These are phyloP conservation scores for Termitomyces sp. DNA, from an alignment of 1,284 basidiomycete genomes.

Conservation along the genomic window DNA sequence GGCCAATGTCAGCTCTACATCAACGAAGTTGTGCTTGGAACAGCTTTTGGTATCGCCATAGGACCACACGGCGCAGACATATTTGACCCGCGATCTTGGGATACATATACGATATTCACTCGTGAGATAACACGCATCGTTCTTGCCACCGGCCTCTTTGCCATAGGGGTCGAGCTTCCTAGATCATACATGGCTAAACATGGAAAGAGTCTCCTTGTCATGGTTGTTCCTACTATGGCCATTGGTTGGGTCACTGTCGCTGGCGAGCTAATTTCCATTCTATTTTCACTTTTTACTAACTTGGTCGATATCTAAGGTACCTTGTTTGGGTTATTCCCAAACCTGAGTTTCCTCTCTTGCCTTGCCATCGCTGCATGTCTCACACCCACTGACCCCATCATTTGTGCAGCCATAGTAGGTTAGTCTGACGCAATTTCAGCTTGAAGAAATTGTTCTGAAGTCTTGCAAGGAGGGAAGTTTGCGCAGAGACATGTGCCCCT, in stretches of 20 bases:
- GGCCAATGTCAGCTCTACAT: constrained; percentile 60
- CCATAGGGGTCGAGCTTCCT: constrained; percentile 75
- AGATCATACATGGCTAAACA: constrained; percentile 60
- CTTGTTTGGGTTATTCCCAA: constrained; percentile 66
- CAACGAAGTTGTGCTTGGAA: constrained; percentile 91
- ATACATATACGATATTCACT: constrained; percentile 47
- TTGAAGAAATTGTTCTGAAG: too few species aligned
- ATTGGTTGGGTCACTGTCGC: constrained; percentile 68
- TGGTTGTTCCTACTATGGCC: constrained; percentile 78
- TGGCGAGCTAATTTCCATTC: constrained; percentile 2
- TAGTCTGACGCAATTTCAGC: too few species aligned
- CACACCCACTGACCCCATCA: constrained; percentile 91
- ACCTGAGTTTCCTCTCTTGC: constrained; percentile 63
- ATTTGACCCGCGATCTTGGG: constrained; percentile 85
- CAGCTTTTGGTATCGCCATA: constrained; percentile 55
- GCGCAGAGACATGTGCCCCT: constrained; percentile 84
- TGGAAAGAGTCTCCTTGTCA: constrained; percentile 50
- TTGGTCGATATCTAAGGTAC: constrained; percentile 31
- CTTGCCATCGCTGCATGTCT: constrained; percentile 86
- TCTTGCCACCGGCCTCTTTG: constrained; percentile 67
- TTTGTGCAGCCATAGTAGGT: constrained; percentile 61
- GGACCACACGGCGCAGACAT: constrained; percentile 73
- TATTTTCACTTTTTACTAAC: neutral
- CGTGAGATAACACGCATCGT: constrained; percentile 75
- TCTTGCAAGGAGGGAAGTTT: constrained; percentile 69